Conservation (phyloP, 2,329 filamentous ascomycete genomes). For the Monosporascus sp. region DNA sequence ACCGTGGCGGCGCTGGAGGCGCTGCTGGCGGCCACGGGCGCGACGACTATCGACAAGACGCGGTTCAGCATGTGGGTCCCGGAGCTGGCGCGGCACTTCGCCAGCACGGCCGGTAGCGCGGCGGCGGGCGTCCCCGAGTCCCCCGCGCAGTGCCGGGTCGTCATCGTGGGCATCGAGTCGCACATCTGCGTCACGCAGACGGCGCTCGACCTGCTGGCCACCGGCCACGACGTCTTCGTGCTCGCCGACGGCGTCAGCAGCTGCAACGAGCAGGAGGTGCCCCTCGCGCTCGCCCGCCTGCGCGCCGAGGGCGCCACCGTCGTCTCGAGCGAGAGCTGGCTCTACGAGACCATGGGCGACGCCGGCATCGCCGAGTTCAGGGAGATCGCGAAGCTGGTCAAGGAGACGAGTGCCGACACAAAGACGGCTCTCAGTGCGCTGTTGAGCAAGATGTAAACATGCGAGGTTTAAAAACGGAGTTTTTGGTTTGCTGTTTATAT, state of each 20-base stretch:
- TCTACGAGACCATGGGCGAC: conserved; percentile 88
- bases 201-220: conserved; percentile 69
- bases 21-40: conserved; percentile 45
- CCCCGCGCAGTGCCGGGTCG: conserved; percentile 48
- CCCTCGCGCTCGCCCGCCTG: conserved; percentile 71
- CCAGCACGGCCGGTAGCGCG: conserved; percentile 19
- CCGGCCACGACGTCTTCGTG: conserved; percentile 78
- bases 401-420: conserved; percentile 67
- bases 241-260: conserved; percentile 86
- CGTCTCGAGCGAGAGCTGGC: conserved; percentile 81
- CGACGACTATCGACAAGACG: conserved; percentile 71
- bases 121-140: conserved; percentile 19
- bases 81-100: conserved; percentile 45
- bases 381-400: conserved; percentile 69
- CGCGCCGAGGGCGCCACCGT: conserved; percentile 70
- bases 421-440: conserved; percentile 62
- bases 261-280: conserved; percentile 77
- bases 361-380: conserved; percentile 69
- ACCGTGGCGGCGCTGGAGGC: conserved; percentile 68
- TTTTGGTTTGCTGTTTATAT: too few species aligned
- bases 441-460: conserved; percentile 50
- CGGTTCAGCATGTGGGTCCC: conserved; percentile 84
- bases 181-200: conserved; percentile 97
- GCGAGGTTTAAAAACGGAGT: too few species aligned
- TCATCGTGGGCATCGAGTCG: conserved; percentile 84